These are phyloP conservation scores for Aspergillus sp. DNA, from an alignment of 2,329 filamentous ascomycete genomes.

Conservation along the genomic window DNA sequence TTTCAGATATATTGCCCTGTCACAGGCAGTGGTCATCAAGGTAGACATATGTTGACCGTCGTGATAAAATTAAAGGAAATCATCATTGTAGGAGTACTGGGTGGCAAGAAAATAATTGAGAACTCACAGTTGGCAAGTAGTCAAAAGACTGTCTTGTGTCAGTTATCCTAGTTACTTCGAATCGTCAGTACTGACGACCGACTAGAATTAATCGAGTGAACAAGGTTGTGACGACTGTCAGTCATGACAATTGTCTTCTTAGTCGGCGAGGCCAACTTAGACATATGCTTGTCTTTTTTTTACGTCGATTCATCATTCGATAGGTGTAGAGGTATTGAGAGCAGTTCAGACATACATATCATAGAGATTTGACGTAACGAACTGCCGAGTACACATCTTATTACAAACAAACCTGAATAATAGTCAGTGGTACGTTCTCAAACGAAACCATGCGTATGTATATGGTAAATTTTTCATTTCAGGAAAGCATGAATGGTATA, in stretches of 20 bases:
- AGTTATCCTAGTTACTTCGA: conserved; percentile 9
- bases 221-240: conserved; percentile 39
- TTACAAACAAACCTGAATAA: not conserved
- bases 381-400: not conserved
- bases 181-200: conserved; percentile 29
- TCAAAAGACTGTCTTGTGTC: not conserved
- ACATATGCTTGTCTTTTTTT: conserved; percentile 96
- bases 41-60: conserved; percentile 80
- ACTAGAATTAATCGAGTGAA: conserved; percentile 16
- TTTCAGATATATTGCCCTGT: conserved; percentile 59
- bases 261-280: conserved; percentile 61
- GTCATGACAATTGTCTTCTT: conserved; percentile 56
- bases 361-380: conserved; percentile 22
- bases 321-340: conserved; percentile 23
- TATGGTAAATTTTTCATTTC: conserved; percentile 30
- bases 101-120: not conserved
- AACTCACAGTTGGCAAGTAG: conserved; percentile 17
- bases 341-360: conserved; percentile 20
- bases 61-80: conserved; percentile 68
- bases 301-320: conserved; percentile 78
- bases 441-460: conserved; percentile 8
- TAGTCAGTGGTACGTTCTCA: conserved; percentile 19
- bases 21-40: conserved; percentile 79
- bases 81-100: conserved; percentile 58
- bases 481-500: conserved; percentile 63